A percentile compares a stretch with the other conserved stretches of the same genome.
Evolutionary conservation across 192 early-diverging fungal genomes (phyloP).

Genomic region (Entomortierella beljakovae): DNA sequence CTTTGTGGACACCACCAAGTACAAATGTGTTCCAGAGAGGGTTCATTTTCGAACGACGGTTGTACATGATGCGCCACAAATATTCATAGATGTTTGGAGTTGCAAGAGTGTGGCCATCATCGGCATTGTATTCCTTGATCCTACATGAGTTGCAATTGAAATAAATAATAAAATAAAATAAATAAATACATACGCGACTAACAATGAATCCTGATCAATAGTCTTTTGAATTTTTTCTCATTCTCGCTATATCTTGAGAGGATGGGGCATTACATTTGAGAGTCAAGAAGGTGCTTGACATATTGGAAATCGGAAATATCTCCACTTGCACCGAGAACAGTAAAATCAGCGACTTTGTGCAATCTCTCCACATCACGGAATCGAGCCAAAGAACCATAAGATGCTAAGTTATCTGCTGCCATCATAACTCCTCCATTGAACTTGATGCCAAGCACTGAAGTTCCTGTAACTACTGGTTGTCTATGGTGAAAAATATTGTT

Average conservation of each 20-base stretch:
- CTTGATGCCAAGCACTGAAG: conserved; percentile 92
- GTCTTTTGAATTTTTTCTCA: not conserved
- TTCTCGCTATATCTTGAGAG: too few relatives aligned
- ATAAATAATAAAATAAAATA: not conserved
- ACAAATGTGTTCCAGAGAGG: conserved; percentile 97
- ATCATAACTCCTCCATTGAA: conserved; percentile 99
- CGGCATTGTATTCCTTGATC: conserved; percentile 87
- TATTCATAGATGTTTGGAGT: conserved; percentile 93
- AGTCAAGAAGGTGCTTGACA: conserved; percentile 85
- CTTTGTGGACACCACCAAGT: conserved; percentile 86
- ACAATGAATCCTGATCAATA: too few relatives aligned
- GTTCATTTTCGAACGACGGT: conserved; percentile 86
- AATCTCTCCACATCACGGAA: conserved; percentile 93
- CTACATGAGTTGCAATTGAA: conserved; percentile 47
- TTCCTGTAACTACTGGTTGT: conserved; percentile 91
- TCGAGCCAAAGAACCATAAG: conserved; percentile 93
- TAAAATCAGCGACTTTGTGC: conserved; percentile 80
- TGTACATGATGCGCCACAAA: conserved; percentile 92
- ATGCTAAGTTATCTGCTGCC: conserved; percentile 94
- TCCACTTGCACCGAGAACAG: conserved; percentile 91
- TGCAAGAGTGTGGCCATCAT: conserved; percentile 89
- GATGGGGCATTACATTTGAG: conserved; percentile 74
- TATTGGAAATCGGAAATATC: conserved; percentile 97
- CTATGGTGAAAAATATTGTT: too few relatives aligned
- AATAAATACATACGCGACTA: too few relatives aligned